Evolutionary conservation across 805 yeast species (phyloP), one percentile per base, ranked within the genome.

Genomic region (Torulaspora franciscae): DNA sequence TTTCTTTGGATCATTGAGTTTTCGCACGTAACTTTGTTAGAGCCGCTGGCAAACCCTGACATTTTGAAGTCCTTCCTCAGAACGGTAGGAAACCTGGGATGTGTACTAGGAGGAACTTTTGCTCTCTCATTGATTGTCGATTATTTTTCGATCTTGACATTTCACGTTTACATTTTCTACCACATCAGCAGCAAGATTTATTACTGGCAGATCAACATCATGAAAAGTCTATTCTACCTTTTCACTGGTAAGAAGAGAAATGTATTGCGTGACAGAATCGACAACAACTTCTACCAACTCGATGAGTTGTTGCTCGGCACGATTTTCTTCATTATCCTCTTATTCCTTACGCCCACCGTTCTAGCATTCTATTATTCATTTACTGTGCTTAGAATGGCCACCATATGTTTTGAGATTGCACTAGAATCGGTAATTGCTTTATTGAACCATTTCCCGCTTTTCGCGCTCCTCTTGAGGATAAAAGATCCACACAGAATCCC

Each of bases 301-400:
- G 96, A 90, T 61, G 95, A 90, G 58, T 71, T 91, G 45, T 68
- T 95, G 39, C 67, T 91, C 59, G 99, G 99, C 0, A 93, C 96
- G 2, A 73, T 93, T 45, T 65, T 91, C 13, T 93, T 93, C 65
- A 87, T 91, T 39, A 79, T 90, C 11, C 68, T 86, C 42, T 66
- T 84, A 0, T 85, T 89, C 54, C 68, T 95, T 27, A 64, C 89
- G 40, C 99, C 99, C 0, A 93, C 99, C 0, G 83, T 88, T 2
- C 61, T 82, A 53, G 93, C 93, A 10, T 93, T 90, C 60, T 93
- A 93, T 59, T 54, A 80, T 13, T 76, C 82, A 17, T 91, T 89
- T 64, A 83, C 86, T 5, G 48, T 73, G 0, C 69, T 81, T 4
- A 70, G 89, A 43, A 57, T 88, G 28, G 50, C 72, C 0, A 71